Evolutionary conservation across 2,329 filamentous ascomycete genomes (phyloP).

Genomic region (Fusarium piperis): DNA sequence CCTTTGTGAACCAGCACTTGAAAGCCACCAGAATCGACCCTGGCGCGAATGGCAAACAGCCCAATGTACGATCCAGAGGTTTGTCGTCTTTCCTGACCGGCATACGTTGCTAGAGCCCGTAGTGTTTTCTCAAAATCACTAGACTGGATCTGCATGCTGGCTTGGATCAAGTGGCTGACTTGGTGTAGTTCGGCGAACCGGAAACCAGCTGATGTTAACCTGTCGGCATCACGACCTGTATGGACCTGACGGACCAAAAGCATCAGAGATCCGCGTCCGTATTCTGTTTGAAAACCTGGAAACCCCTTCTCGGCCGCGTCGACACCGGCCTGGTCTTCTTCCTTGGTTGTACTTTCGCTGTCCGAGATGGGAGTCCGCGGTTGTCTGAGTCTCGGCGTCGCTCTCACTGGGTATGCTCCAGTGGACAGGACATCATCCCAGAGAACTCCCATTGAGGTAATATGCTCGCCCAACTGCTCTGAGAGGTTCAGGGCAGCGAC

Average conservation of each 20-base stretch:
- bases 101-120: conserved; percentile 71
- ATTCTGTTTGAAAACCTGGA: conserved; percentile 44
- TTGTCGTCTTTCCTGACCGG: conserved; percentile 55
- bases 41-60: conserved; percentile 65
- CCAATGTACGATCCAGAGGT: conserved; percentile 65
- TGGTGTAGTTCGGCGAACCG: conserved; percentile 77
- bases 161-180: conserved; percentile 74
- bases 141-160: conserved; percentile 77
- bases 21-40: conserved; percentile 61
- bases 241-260: conserved; percentile 76
- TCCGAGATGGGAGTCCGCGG: conserved; percentile 8
- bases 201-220: conserved; percentile 75
- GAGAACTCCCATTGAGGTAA: conserved; percentile 72
- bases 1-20: conserved; percentile 69
- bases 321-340: conserved; percentile 31
- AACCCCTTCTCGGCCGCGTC: conserved; percentile 54
- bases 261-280: conserved; percentile 79
- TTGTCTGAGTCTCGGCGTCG: conserved; percentile 26
- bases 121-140: conserved; percentile 68
- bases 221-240: conserved; percentile 65
- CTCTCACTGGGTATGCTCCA: conserved; percentile 49
- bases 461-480: conserved; percentile 67
- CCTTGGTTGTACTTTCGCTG: background rate
- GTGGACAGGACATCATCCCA: conserved; percentile 81
- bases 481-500: conserved; percentile 80